Conservation (phyloP, 805 yeast species). For the Barnettozyma populi region DNA sequence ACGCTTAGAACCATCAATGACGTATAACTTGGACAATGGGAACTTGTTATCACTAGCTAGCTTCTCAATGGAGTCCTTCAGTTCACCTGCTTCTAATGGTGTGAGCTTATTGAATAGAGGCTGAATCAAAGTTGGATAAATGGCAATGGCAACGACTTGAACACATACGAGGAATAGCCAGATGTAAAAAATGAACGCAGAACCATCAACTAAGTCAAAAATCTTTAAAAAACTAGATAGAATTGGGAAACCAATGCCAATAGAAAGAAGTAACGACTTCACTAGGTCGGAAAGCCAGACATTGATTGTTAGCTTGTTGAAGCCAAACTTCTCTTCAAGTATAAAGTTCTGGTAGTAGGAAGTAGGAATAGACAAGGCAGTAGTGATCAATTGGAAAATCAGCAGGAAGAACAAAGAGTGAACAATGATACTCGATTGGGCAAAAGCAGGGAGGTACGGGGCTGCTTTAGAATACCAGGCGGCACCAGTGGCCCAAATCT, state of each 20-base stretch:
- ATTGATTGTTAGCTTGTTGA: slow-evolving; percentile 74
- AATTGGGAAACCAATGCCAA: slow-evolving; percentile 65
- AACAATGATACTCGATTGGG: slow-evolving; percentile 53
- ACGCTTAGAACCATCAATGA: slow-evolving; percentile 95
- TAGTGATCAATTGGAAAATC: slow-evolving; percentile 42
- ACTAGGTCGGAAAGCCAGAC: slow-evolving; percentile 71
- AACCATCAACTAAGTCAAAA: slow-evolving; percentile 65
- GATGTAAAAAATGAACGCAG: slow-evolving; percentile 73
- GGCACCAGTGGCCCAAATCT: slow-evolving; percentile 50
- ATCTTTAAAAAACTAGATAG: slow-evolving; percentile 74
- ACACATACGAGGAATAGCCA: slow-evolving; percentile 66
- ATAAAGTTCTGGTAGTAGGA: slow-evolving; percentile 77
- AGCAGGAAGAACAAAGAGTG: slow-evolving; percentile 66
- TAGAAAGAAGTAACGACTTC: slow-evolving; percentile 50
- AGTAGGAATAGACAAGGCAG: slow-evolving; percentile 59
- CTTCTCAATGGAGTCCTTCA: slow-evolving; percentile 73
- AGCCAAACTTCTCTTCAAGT: slow-evolving; percentile 88
- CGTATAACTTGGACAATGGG: slow-evolving; percentile 82
- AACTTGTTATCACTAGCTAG: slow-evolving; percentile 72
- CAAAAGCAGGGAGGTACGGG: slow-evolving; percentile 26
- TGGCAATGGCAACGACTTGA: slow-evolving; percentile 68
- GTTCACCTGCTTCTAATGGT: slow-evolving; percentile 86
- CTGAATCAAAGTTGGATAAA: slow-evolving; percentile 80
- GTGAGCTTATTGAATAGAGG: slow-evolving; percentile 90
- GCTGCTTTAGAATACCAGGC: slow-evolving; percentile 25